phyloP scores from a whole-genome alignment of 2,329 filamentous ascomycete genomes.

The Phyllosticta citriasiana region DNA sequence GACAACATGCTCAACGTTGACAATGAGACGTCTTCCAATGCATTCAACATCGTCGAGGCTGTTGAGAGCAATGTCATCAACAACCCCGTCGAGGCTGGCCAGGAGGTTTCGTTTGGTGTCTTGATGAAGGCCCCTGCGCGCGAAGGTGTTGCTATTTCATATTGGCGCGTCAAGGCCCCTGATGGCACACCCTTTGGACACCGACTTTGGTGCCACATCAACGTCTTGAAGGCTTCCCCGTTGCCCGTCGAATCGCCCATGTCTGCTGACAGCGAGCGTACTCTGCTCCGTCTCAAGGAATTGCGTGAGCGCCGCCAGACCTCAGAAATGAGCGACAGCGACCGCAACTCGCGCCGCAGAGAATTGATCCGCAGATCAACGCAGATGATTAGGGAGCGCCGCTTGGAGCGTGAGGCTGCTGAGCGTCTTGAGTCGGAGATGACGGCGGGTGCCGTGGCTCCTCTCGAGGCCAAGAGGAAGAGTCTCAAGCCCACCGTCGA shows the following conservation, averaged over 20 bases:
- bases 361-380: background rate
- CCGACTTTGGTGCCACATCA: conserved; percentile 88
- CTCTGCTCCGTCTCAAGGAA: conserved; percentile 5
- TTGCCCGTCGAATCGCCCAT: conserved; percentile 5
- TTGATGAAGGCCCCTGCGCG: conserved; percentile 70
- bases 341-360: background rate
- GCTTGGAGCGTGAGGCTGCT: background rate
- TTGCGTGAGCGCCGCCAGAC: conserved; percentile 7
- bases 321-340: background rate
- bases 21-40: conserved; percentile 65
- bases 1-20: conserved; percentile 95
- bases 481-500: conserved; percentile 11
- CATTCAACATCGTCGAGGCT: conserved; percentile 64
- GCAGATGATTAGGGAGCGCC: background rate
- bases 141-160: conserved; percentile 75
- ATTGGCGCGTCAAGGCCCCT: conserved; percentile 84
- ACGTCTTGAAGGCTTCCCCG: conserved; percentile 38
- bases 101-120: conserved; percentile 73
- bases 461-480: conserved; percentile 20
- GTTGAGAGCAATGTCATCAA: conserved; percentile 73
- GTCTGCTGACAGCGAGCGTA: conserved; percentile 6
- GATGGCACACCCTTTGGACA: conserved; percentile 81
- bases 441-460: background rate
- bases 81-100: conserved; percentile 58
- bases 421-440: background rate